Conservation (phyloP, 148 eudicot genomes). For the Pouteria glomerata region DNA sequence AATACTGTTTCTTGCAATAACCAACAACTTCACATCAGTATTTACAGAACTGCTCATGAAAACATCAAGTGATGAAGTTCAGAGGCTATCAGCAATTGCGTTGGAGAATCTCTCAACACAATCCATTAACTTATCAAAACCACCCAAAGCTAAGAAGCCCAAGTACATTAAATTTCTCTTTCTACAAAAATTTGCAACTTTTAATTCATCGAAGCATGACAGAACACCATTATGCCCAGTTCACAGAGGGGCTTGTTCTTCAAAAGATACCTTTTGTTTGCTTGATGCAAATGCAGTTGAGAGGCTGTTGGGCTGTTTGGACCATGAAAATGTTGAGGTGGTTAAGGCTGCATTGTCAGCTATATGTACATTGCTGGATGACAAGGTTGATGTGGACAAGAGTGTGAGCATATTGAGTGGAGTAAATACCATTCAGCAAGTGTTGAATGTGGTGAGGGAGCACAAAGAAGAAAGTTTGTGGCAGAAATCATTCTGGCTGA, state of each 20-base stretch:
- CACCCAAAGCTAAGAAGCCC: conserved; percentile 35
- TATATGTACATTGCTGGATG: conserved; percentile 64
- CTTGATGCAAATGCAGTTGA: conserved; percentile 61
- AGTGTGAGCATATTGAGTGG: conserved; percentile 50
- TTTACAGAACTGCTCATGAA: conserved; percentile 54
- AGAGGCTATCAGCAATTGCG: conserved; percentile 56
- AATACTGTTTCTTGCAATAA: conserved; percentile 40
- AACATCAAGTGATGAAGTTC: conserved; percentile 60
- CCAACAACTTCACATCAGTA: conserved; percentile 40
- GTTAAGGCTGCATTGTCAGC: conserved; percentile 73
- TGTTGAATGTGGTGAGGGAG: conserved; percentile 52
- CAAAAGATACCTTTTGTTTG: conserved; percentile 66
- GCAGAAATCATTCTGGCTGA: conserved; percentile 73
- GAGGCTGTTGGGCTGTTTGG: conserved; percentile 52
- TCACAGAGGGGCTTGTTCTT: conserved; percentile 71
- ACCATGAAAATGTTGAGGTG: conserved; percentile 53
- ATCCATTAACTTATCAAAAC: conserved; percentile 50
- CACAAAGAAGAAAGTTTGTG: conserved; percentile 59
- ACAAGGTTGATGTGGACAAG: conserved; percentile 45
- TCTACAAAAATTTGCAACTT: conserved; percentile 23
- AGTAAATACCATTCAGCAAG: conserved; percentile 37
- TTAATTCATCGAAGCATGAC: conserved; percentile 25
- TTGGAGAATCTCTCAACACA: conserved; percentile 70
- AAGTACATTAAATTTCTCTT: conserved; percentile 21
- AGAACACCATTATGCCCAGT: conserved; percentile 37